A percentile compares a stretch with the other conserved stretches of the same genome.
These are phyloP conservation scores for Penicillium ochrochloron DNA, from an alignment of 495 filamentous ascomycete species.

Conservation along the genomic window DNA sequence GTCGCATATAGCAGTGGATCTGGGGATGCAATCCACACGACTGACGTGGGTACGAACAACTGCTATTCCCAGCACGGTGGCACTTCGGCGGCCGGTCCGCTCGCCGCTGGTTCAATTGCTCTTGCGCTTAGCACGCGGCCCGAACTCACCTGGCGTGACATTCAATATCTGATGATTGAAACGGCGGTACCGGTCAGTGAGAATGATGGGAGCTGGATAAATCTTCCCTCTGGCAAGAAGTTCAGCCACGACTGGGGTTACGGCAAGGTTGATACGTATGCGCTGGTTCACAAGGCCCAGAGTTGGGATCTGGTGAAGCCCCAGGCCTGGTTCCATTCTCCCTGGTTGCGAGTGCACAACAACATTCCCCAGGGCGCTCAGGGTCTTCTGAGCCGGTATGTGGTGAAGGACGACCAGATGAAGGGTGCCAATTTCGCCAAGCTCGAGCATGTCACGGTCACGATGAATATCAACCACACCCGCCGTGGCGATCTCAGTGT, in stretches of 20 bases:
- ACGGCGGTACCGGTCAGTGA: constrained; percentile 82
- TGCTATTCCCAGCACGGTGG: constrained; percentile 85
- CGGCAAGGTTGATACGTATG: constrained; percentile 88
- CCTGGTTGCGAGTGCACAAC: constrained; percentile 88
- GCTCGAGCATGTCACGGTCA: constrained; percentile 93
- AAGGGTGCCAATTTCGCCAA: constrained; percentile 80
- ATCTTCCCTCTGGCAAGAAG: constrained; percentile 75
- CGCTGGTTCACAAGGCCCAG: constrained; percentile 84
- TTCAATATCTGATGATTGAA: constrained; percentile 87
- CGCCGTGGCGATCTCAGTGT: constrained; percentile 91
- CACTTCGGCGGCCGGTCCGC: constrained; percentile 93
- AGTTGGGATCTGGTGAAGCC: constrained; percentile 89
- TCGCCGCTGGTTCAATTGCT: constrained; percentile 91
- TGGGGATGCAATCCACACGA: constrained; percentile 90
- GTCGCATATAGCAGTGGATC: constrained; percentile 95
- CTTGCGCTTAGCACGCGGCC: constrained; percentile 86
- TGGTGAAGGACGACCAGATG: constrained; percentile 76
- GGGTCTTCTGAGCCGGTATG: constrained; percentile 77
- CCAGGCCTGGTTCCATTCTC: constrained; percentile 93
- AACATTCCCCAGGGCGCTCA: constrained; percentile 83
- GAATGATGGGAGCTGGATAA: constrained; percentile 78
- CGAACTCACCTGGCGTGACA: constrained; percentile 89
- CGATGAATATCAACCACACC: constrained; percentile 91
- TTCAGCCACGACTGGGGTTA: constrained; percentile 96
- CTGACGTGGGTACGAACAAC: constrained; percentile 82